Base-by-base conservation (phyloP, 208 protist genomes). In the Leishmania braziliensis region DNA sequence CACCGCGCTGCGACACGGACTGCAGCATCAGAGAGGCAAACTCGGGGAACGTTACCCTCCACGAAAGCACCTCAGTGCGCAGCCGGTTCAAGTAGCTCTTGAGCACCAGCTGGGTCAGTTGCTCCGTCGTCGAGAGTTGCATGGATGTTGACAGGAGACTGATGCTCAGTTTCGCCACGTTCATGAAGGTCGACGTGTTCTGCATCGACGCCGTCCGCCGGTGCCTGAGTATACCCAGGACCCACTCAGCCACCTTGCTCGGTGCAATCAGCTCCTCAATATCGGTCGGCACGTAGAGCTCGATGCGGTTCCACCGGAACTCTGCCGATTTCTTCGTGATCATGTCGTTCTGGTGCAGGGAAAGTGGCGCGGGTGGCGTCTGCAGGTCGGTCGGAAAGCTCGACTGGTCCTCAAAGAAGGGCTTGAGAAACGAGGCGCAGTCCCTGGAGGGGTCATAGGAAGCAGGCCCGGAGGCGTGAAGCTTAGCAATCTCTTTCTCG, bases 161-260 rank as follows among this genome's bases (percentile, higher is more conserved):
- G 18, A 95, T 54, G 81, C 89, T 95, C n/a, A 96, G 89, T 71
- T 86, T 86, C 26, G 92, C 90, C 23, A 93, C 78, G 58, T 86
- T 80, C 54, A 78, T 77, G 83, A 93, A 91, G 50, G 66, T 82
- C 2, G 86, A 60, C 39, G 71, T 71, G 50, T 54, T 79, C 46
- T 75, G 81, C 5, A 75, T 36, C 29, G 80, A 48, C 20, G 82
- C 77, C 9, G 71, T 82, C 62, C 60, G 81, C 16, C 79, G 81
- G 56, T 63, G 75, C 66, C 81, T 79, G 68, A 95, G 65, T 43
- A 86, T 83, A 60, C 50, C 33, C 58, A 89, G 58, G 51, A 81
- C 82, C 82, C 82, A 85, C 51, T 81, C 82, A 33, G 79, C 68
- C 62, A 85, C 77, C 36, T 66, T 74, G 48, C 69, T 76, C 18